Conservation (phyloP, 306 rosid genomes). For the Vicia villosa region DNA sequence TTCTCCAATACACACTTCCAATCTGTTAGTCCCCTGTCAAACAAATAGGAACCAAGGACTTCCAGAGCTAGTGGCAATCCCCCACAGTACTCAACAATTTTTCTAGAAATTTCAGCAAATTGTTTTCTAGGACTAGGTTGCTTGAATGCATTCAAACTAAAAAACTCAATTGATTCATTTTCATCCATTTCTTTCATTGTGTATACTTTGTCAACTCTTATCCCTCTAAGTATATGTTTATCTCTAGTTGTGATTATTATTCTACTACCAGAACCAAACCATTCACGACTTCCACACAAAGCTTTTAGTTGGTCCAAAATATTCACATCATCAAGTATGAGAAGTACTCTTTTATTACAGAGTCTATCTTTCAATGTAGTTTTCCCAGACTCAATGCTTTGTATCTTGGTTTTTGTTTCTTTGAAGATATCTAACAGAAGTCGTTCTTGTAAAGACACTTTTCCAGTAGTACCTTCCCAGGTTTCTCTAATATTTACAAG, state of each 20-base stretch:
- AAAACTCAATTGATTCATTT: not conserved
- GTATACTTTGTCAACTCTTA: not conserved
- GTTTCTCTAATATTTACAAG: constrained; percentile 2
- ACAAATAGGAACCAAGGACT: not conserved
- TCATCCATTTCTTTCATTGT: not conserved
- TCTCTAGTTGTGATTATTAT: not conserved
- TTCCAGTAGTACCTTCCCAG: not conserved
- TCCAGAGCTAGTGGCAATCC: not conserved
- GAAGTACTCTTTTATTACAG: not conserved
- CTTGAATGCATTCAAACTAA: constrained; percentile 7
- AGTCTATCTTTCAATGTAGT: not conserved
- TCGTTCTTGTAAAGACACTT: constrained; percentile 16
- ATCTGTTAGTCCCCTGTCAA: not conserved
- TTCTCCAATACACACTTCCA: not conserved
- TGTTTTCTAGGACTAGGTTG: not conserved
- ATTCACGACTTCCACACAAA: not conserved
- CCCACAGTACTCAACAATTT: not conserved
- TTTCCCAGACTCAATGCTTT: not conserved
- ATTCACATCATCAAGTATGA: constrained; percentile 9
- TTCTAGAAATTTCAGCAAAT: not conserved
- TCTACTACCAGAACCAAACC: not conserved
- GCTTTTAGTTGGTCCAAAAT: not conserved
- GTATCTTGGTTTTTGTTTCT: not conserved
- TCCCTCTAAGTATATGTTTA: not conserved
- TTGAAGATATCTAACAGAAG: not conserved